These are phyloP conservation scores for Escallonia rubra DNA, from an alignment of 129 eudicot genomes.

Conservation along the genomic window DNA sequence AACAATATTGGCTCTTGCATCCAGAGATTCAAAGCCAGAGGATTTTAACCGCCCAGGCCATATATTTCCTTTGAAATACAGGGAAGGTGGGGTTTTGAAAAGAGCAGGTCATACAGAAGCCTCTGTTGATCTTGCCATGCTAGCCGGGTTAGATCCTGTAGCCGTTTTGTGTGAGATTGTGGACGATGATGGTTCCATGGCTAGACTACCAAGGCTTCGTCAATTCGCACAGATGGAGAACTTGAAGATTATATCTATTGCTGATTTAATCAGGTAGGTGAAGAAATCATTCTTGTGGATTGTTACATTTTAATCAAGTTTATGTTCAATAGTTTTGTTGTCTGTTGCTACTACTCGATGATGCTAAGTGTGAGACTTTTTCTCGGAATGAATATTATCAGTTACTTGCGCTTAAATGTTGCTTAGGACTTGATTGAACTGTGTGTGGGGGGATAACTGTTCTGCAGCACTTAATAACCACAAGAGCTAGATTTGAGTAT, in stretches of 20 bases:
- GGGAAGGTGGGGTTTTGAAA: slow-evolving; percentile 91
- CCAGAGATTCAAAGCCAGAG: slow-evolving; percentile 71
- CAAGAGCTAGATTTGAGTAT: too few species aligned
- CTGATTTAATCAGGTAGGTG: slow-evolving; percentile 68
- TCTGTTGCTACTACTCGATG: background rate
- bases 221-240: slow-evolving; percentile 56
- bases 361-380: background rate
- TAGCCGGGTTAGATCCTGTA: slow-evolving; percentile 83
- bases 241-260: slow-evolving; percentile 64
- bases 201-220: slow-evolving; percentile 75
- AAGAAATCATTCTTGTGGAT: background rate
- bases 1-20: slow-evolving; percentile 72
- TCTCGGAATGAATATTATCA: background rate
- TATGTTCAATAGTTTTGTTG: background rate
- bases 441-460: background rate
- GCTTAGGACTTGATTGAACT: background rate
- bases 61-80: slow-evolving; percentile 84
- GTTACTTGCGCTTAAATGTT: background rate
- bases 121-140: slow-evolving; percentile 73
- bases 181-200: slow-evolving; percentile 99
- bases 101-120: slow-evolving; percentile 99
- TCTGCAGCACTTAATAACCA: too few species aligned
- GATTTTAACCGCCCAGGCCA: slow-evolving; percentile 98
- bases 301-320: background rate
- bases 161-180: slow-evolving; percentile 91